These are phyloP conservation scores for Hericium coralloides DNA, from an alignment of 768 basidiomycete species.

Conservation along the genomic window DNA sequence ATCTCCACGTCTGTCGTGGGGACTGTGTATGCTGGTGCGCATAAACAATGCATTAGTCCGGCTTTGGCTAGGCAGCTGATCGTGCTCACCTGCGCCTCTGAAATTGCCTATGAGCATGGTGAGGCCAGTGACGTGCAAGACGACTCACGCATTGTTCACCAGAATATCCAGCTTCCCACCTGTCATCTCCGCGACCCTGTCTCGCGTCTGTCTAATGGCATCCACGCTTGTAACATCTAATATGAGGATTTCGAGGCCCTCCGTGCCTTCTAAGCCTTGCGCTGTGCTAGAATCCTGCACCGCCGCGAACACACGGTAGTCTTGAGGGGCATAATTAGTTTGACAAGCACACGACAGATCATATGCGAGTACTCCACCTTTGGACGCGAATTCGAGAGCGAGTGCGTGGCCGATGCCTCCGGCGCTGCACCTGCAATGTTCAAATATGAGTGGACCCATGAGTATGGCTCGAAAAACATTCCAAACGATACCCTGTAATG, in stretches of 20 bases:
- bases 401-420: slow-evolving; percentile 19
- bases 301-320: slow-evolving; percentile 23
- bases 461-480: not conserved
- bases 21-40: slow-evolving; percentile 9
- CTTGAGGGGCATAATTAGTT: slow-evolving; percentile 1
- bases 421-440: slow-evolving; percentile 11
- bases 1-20: slow-evolving; percentile 20
- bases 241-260: slow-evolving; percentile 13
- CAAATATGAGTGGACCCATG: not conserved
- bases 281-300: slow-evolving; percentile 17
- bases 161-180: slow-evolving; percentile 23
- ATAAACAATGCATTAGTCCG: not conserved
- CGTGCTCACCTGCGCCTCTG: not conserved
- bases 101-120: not conserved
- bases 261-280: slow-evolving; percentile 10
- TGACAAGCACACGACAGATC: too few species aligned
- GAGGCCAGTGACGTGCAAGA: not conserved
- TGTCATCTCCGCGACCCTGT: slow-evolving; percentile 12
- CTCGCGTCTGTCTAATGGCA: slow-evolving; percentile 6
- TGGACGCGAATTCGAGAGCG: slow-evolving; percentile 14
- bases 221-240: slow-evolving; percentile 21
- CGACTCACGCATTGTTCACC: slow-evolving; percentile 22
- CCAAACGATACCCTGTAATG: not conserved
- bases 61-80: not conserved
- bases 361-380: not conserved